These are phyloP conservation scores for Exophiala spinifera DNA, from an alignment of 2,329 filamentous ascomycete species.

Conservation along the genomic window DNA sequence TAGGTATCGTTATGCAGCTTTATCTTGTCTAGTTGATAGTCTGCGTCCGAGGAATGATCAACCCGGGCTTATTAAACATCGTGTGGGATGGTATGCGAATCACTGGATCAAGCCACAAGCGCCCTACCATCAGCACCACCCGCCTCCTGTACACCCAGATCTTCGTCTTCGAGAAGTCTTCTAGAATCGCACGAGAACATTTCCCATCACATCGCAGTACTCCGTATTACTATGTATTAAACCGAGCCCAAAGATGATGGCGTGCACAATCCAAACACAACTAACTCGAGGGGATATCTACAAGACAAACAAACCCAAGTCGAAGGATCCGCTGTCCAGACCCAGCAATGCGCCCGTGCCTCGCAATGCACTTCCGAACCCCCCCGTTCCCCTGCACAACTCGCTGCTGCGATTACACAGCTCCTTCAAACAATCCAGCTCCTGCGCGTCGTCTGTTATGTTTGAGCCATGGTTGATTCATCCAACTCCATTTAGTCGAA, in stretches of 20 bases:
- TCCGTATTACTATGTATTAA: too few relatives aligned
- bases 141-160: not conserved
- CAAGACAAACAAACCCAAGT: constrained; percentile 22
- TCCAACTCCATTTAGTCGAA: constrained; percentile 38
- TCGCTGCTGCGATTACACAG: not conserved
- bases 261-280: constrained; percentile 19
- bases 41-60: too few relatives aligned
- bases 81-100: too few relatives aligned
- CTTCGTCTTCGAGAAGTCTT: constrained; percentile 16
- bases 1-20: too few relatives aligned
- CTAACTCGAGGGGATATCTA: constrained; percentile 27
- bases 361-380: constrained; percentile 20
- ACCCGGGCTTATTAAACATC: too few relatives aligned
- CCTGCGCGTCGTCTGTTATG: not conserved
- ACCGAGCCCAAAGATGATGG: constrained; percentile 8
- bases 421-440: not conserved
- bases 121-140: not conserved
- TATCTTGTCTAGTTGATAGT: too few relatives aligned
- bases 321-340: constrained; percentile 21
- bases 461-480: not conserved
- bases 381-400: not conserved
- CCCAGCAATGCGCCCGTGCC: constrained; percentile 18
- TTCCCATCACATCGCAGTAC: not conserved
- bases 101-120: too few relatives aligned
- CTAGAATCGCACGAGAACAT: constrained; percentile 25